Percentiles rank a stretch among this genome's conserved stretches.
phyloP scores from a whole-genome alignment of 1,284 basidiomycete species.

The Apiotrichum domesticum region DNA sequence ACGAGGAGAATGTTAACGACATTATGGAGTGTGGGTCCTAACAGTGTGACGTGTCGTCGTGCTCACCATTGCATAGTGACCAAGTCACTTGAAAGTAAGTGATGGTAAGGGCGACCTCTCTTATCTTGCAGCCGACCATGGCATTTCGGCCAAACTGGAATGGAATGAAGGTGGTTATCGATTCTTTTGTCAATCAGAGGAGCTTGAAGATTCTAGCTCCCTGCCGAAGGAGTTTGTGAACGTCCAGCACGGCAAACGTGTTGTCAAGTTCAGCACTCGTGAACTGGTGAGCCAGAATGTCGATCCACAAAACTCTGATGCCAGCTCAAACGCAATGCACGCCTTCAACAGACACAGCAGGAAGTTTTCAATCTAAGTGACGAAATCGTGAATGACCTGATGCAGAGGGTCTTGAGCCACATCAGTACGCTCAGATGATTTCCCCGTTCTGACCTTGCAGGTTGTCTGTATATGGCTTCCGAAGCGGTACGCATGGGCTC shows the following conservation, averaged over 20 bases:
- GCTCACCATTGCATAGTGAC: neutral
- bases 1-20: slow-evolving; percentile 81
- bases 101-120: too few relatives aligned
- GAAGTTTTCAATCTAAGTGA: slow-evolving; percentile 68
- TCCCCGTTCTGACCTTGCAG: slow-evolving; percentile 16
- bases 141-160: slow-evolving; percentile 2
- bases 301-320: neutral
- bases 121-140: slow-evolving; percentile 4
- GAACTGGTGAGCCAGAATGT: slow-evolving; percentile 57
- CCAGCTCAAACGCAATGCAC: slow-evolving; percentile 30
- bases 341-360: slow-evolving; percentile 30
- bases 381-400: slow-evolving; percentile 67
- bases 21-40: slow-evolving; percentile 48
- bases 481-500: slow-evolving; percentile 59
- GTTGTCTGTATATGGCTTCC: slow-evolving; percentile 74
- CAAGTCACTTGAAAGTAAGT: neutral
- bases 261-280: slow-evolving; percentile 61
- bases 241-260: slow-evolving; percentile 13
- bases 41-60: neutral
- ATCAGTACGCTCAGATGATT: slow-evolving; percentile 47
- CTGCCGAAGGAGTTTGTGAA: slow-evolving; percentile 8
- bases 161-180: slow-evolving; percentile 13
- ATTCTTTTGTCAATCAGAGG: slow-evolving; percentile 1
- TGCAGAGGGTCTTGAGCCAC: slow-evolving; percentile 58
- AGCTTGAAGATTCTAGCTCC: neutral